phyloP scores from a whole-genome alignment of 768 basidiomycete species.

The Daedalea quercina region DNA sequence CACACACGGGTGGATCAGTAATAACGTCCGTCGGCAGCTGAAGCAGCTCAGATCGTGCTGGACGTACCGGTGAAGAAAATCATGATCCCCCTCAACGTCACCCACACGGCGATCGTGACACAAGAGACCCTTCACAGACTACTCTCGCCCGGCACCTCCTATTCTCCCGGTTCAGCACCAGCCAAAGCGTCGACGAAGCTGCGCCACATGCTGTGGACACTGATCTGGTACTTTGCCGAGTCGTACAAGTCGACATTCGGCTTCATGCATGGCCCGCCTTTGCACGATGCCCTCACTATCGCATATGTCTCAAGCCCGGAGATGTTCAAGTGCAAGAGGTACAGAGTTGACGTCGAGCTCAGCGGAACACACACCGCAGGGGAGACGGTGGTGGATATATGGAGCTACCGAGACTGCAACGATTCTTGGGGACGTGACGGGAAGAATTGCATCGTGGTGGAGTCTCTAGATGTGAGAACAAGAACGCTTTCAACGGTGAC shows the following conservation, averaged over 20 bases:
- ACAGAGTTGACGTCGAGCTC: conserved; percentile 80
- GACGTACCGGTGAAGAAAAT: conserved; percentile 58
- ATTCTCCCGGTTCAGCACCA: background rate
- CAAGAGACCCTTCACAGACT: conserved; percentile 44
- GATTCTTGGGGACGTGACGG: conserved; percentile 66
- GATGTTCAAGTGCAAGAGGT: conserved; percentile 54
- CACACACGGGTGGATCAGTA: background rate
- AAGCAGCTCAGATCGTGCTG: conserved; percentile 78
- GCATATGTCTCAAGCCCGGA: conserved; percentile 68
- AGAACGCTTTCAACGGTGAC: background rate
- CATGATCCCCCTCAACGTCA: conserved; percentile 87
- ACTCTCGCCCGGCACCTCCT: conserved; percentile 25
- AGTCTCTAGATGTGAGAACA: conserved; percentile 55
- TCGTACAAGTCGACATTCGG: conserved; percentile 69
- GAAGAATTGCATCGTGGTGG: conserved; percentile 71
- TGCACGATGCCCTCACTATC: conserved; percentile 82
- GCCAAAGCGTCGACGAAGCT: conserved; percentile 37
- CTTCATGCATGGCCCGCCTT: conserved; percentile 81
- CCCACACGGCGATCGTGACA: conserved; percentile 79
- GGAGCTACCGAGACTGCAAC: conserved; percentile 52
- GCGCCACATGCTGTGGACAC: conserved; percentile 66
- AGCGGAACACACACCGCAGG: conserved; percentile 59
- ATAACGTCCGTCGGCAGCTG: conserved; percentile 37
- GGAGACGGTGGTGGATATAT: conserved; percentile 78
- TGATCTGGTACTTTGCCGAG: conserved; percentile 69